phyloP scores from a whole-genome alignment of 129 eudicot genomes.

The Arctium lappa region DNA sequence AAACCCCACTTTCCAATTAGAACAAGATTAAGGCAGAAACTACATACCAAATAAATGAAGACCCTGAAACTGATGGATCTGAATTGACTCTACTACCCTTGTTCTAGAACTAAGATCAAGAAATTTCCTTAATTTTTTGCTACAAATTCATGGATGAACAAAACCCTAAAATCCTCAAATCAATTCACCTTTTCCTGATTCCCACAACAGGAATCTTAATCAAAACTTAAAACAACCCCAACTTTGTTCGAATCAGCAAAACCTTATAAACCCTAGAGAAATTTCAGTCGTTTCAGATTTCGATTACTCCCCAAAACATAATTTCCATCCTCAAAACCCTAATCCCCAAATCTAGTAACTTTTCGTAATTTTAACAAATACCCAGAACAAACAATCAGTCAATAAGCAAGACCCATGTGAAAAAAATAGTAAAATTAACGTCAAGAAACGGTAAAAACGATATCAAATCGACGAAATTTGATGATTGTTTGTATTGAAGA shows the following conservation, averaged over 20 bases:
- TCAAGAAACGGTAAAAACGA: constrained; percentile 4
- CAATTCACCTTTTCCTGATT: background rate
- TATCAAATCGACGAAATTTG: background rate
- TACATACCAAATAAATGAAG: background rate
- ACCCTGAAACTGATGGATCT: constrained; percentile 11
- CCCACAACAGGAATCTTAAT: constrained; percentile 4
- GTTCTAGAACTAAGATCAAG: background rate
- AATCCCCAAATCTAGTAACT: constrained; percentile 8
- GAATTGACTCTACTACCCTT: background rate
- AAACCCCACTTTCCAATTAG: background rate
- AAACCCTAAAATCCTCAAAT: background rate
- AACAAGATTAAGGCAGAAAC: background rate
- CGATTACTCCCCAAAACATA: background rate
- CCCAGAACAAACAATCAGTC: constrained; percentile 11
- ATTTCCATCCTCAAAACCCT: background rate
- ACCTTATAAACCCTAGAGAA: background rate
- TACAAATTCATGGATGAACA: background rate
- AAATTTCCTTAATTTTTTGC: background rate
- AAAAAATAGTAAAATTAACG: background rate
- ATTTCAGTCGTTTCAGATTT: background rate
- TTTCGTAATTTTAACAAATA: background rate
- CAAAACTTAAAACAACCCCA: background rate
- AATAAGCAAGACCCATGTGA: constrained; percentile 25
- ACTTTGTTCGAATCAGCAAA: background rate
- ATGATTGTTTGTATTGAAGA: background rate